phyloP scores from a whole-genome alignment of 192 early-diverging fungal species.

The Rhizophagus prolifer region DNA sequence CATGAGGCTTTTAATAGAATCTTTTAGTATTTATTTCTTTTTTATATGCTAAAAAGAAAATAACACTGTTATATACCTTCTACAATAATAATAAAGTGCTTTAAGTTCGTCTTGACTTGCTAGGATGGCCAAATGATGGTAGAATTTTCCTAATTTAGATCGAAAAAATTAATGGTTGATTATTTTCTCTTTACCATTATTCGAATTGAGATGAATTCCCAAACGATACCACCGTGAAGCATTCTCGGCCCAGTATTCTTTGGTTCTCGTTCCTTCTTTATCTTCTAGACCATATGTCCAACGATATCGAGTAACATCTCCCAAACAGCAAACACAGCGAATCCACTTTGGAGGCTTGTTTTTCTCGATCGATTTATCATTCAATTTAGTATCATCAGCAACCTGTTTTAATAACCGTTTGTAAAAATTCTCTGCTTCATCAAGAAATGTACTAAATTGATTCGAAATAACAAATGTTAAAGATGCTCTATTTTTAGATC shows the following conservation, averaged over 20 bases:
- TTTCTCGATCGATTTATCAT: constrained; percentile 16
- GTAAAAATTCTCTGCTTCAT: constrained; percentile 49
- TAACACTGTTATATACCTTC: constrained; percentile 37
- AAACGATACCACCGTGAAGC: constrained; percentile 38
- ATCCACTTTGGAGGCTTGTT: constrained; percentile 45
- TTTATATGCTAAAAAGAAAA: background rate
- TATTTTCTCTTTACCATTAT: constrained; percentile 39
- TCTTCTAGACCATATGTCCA: constrained; percentile 44
- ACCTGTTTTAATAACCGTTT: constrained; percentile 39
- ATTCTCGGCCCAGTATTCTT: constrained; percentile 32
- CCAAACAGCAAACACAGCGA: constrained; percentile 46
- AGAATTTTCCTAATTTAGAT: constrained; percentile 41
- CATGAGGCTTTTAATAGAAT: constrained; percentile 41
- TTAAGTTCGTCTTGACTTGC: constrained; percentile 35
- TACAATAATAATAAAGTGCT: constrained; percentile 37
- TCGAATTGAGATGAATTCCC: constrained; percentile 40
- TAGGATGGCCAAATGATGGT: constrained; percentile 51
- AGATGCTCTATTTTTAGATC: constrained; percentile 32
- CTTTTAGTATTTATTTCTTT: constrained; percentile 27
- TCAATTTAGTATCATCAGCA: constrained; percentile 21
- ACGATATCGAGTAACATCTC: constrained; percentile 54
- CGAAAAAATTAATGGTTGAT: background rate
- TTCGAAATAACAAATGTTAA: constrained; percentile 31
- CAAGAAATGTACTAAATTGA: constrained; percentile 46
- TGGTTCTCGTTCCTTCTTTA: constrained; percentile 26